Evolutionary conservation across 2,329 filamentous ascomycete genomes (phyloP).

Genomic region (Microcyclosporella mali): DNA sequence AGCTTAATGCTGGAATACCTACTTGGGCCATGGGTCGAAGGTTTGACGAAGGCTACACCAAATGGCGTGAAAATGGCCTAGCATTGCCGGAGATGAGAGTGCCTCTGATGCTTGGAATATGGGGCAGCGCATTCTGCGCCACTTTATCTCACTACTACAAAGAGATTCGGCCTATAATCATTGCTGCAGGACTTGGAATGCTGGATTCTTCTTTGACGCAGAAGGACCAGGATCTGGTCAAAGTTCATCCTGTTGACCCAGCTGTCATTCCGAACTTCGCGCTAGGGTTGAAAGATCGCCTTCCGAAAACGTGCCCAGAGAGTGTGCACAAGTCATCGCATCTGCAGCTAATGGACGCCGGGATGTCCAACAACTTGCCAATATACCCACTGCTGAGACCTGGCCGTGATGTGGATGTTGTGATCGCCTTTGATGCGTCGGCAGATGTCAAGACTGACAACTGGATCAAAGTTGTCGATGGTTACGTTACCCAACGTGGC

Average conservation of each 20-base stretch:
- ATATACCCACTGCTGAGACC: slow-evolving; percentile 90
- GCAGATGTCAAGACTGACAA: slow-evolving; percentile 92
- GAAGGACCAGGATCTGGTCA: slow-evolving; percentile 75
- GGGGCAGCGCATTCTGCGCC: slow-evolving; percentile 92
- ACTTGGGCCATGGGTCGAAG: slow-evolving; percentile 86
- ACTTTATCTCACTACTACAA: slow-evolving; percentile 94
- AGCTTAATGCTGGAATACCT: slow-evolving; percentile 83
- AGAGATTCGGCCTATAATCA: slow-evolving; percentile 78
- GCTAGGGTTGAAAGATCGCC: slow-evolving; percentile 67
- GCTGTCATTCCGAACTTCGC: slow-evolving; percentile 86
- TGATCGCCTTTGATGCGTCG: slow-evolving; percentile 90
- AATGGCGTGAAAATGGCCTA: slow-evolving; percentile 57
- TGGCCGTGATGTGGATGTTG: slow-evolving; percentile 78
- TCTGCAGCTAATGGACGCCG: slow-evolving; percentile 74
- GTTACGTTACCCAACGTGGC: slow-evolving; percentile 81
- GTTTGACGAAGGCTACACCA: slow-evolving; percentile 66
- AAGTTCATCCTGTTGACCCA: slow-evolving; percentile 91
- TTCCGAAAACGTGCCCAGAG: slow-evolving; percentile 71
- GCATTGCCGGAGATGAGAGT: slow-evolving; percentile 78
- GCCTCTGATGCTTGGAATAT: slow-evolving; percentile 85
- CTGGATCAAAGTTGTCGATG: slow-evolving; percentile 90
- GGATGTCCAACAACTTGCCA: slow-evolving; percentile 97
- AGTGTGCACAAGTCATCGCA: slow-evolving; percentile 66
- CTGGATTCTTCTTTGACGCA: slow-evolving; percentile 79
- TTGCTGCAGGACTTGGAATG: slow-evolving; percentile 62